Conservation (phyloP, 2,329 filamentous ascomycete species). For the Xylaria multiplex region DNA sequence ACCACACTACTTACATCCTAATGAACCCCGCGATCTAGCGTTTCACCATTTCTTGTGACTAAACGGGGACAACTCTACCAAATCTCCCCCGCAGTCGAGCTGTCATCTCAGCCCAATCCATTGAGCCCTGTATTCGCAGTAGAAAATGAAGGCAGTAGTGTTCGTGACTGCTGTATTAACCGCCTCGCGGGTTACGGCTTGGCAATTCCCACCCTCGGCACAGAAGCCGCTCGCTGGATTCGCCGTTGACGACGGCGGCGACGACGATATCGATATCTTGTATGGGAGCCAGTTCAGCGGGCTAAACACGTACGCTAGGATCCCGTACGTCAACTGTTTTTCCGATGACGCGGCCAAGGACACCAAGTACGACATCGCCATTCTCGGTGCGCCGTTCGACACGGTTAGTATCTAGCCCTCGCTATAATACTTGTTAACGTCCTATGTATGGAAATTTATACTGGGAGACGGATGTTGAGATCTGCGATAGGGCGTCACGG, state of each 20-base stretch:
- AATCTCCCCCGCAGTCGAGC: not conserved
- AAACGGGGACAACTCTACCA: not conserved
- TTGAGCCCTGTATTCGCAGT: not conserved
- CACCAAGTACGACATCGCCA: slow-evolving; percentile 65
- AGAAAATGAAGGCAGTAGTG: slow-evolving; percentile 17
- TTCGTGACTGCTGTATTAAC: slow-evolving; percentile 22
- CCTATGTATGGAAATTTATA: not conserved
- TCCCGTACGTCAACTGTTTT: slow-evolving; percentile 69
- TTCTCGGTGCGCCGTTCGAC: slow-evolving; percentile 62
- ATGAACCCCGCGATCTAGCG: not conserved
- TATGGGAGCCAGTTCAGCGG: slow-evolving; percentile 60
- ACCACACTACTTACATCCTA: too few species aligned
- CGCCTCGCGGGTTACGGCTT: slow-evolving; percentile 28
- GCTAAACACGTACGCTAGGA: slow-evolving; percentile 71
- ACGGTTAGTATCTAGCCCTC: slow-evolving; percentile 48
- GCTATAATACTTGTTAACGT: not conserved
- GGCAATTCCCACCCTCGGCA: slow-evolving; percentile 40
- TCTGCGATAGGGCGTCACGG: slow-evolving; percentile 45
- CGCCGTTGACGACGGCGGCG: slow-evolving; percentile 45
- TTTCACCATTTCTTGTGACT: not conserved
- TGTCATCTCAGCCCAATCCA: too few species aligned
- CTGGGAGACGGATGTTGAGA: slow-evolving; percentile 18
- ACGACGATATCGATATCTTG: slow-evolving; percentile 50
- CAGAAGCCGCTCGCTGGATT: slow-evolving; percentile 37
- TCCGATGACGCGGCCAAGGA: slow-evolving; percentile 55